Evolutionary conservation across 2,329 filamentous ascomycete species (phyloP).

Genomic region (Aureobasidium musti): DNA sequence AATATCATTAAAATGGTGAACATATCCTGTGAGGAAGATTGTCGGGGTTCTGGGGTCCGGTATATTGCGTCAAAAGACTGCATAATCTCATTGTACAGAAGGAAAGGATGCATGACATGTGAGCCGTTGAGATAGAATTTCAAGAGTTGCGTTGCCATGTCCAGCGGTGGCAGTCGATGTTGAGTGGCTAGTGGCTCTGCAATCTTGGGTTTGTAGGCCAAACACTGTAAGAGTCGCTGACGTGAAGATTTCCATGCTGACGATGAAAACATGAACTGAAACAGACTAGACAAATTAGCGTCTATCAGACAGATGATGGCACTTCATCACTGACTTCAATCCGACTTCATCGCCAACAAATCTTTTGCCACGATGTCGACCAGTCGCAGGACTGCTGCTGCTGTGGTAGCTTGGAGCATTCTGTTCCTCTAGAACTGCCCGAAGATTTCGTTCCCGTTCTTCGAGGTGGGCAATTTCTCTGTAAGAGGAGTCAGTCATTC

Average conservation of each 20-base stretch:
- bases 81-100: not conserved
- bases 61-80: not conserved
- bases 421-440: not conserved
- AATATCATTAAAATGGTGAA: slow-evolving; percentile 42
- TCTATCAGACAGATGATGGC: not conserved
- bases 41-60: not conserved
- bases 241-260: slow-evolving; percentile 21
- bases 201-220: slow-evolving; percentile 9
- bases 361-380: slow-evolving; percentile 21
- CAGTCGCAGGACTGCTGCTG: not conserved
- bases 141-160: slow-evolving; percentile 23
- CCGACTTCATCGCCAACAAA: slow-evolving; percentile 28
- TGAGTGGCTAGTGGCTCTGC: slow-evolving; percentile 23
- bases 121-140: slow-evolving; percentile 28
- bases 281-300: slow-evolving; percentile 4
- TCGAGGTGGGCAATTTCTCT: not conserved
- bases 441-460: not conserved
- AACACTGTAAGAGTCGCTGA: slow-evolving; percentile 12
- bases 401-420: not conserved
- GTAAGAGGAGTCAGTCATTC: no score
- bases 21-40: not conserved
- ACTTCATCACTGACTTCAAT: not conserved
- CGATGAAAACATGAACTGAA: slow-evolving; percentile 28
- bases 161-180: slow-evolving; percentile 14
- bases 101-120: not conserved